Percentiles rank a stretch among this genome's conserved stretches.
Conservation (phyloP, 1,139 yeast species). For the Saccharomycopsis hybrid region DNA sequence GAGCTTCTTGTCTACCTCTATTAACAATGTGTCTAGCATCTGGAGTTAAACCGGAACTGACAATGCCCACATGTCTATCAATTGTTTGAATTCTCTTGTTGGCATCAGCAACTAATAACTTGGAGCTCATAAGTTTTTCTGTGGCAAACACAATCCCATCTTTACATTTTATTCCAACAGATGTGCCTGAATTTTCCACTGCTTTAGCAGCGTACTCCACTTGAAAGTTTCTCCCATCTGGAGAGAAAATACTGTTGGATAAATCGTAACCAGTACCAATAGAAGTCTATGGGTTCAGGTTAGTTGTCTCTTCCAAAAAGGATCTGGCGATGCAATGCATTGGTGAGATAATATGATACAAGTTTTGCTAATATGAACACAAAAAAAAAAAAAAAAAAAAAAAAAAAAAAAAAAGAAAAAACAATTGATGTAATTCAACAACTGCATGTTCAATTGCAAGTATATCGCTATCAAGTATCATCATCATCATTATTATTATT, state of each 20-base stretch:
- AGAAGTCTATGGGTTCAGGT: constrained; percentile 48
- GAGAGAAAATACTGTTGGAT: constrained; percentile 80
- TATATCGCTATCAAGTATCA: too few species aligned
- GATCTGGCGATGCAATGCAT: too few species aligned
- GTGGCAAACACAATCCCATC: constrained; percentile 97
- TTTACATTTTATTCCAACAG: constrained; percentile 84
- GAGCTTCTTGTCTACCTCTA: constrained; percentile 90
- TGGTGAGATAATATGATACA: too few species aligned
- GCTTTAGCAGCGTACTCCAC: constrained; percentile 98
- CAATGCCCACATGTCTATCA: constrained; percentile 91
- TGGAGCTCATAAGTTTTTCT: constrained; percentile 83
- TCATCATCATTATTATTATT: too few species aligned
- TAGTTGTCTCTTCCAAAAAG: too few species aligned
- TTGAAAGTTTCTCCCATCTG: constrained; percentile 97
- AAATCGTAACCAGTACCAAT: constrained; percentile 97
- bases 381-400: too few species aligned
- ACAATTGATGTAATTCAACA: too few species aligned
- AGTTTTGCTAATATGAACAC: too few species aligned
- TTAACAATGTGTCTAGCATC: constrained; percentile 93
- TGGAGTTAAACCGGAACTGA: constrained; percentile 89
- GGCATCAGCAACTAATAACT: constrained; percentile 80
- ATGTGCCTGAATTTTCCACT: constrained; percentile 94
- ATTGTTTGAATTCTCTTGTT: constrained; percentile 88
- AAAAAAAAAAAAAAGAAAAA: too few species aligned
- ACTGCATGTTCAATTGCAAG: too few species aligned